Evolutionary conservation across 257 asterid species (phyloP), one percentile per base, ranked within the genome.

Genomic region (Knoxia roxburghii): DNA sequence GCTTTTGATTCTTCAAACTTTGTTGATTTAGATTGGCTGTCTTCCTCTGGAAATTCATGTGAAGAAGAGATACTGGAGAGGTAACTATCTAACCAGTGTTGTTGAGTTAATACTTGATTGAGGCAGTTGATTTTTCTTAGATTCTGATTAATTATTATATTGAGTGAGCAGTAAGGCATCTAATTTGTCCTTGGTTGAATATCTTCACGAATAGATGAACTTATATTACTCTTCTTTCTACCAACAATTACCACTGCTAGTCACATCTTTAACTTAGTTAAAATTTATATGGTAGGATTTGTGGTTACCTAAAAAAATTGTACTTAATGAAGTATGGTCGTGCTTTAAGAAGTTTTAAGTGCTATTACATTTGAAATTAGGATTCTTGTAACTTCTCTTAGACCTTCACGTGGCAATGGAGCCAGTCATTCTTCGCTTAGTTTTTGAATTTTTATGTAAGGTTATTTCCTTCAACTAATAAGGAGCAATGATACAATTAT

Each of bases 21-120:
- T 77, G 89, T 92, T 59, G 96, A 92, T 84, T 77, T 92, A 65
- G 98, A 89, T 79, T 87, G 97, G 98, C 83, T 92, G 57, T 92
- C 98, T 67, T 92, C 98, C 48, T 84, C 96, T 65, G 96, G 91
- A 76, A 89, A 87, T 82, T 91, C 96, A 55, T 89, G 95, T 30
- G 97, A 92, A 72, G 96, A 89, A 79, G 96, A 89, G 83, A 73
- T 82, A 65, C 75, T 92, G 64, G 96, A 89, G 71, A 92, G 98
- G 98, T 92, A 83, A 71, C 67, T 68, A 53, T 77, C 70, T 68
- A 57, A 64, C 68, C 3, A 64, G 23, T n/a, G 33, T 33, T 51
- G 57, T 41, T 26, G 30, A 63, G 24, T 54, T 30, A 50, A 41
- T 64, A 21, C 11, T 45, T 40, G 54, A 70, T 61, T 52, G 6